phyloP scores from a whole-genome alignment of 192 early-diverging fungal genomes.

The Spizellomyces sp. region DNA sequence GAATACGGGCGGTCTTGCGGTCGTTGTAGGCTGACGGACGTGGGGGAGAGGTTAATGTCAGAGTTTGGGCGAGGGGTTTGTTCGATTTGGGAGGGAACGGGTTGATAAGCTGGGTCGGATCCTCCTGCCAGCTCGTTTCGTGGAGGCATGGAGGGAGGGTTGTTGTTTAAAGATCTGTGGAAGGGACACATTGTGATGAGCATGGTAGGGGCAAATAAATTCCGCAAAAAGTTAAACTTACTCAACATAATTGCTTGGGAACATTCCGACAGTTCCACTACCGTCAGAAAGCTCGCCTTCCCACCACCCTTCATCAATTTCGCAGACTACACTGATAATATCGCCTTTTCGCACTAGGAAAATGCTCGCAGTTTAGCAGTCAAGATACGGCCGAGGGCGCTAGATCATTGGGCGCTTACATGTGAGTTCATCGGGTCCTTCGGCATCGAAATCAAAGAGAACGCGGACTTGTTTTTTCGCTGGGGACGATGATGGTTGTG shows the following conservation, averaged over 20 bases:
- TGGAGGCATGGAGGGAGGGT: background rate
- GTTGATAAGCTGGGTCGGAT: background rate
- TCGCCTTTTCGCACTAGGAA: constrained; percentile 76
- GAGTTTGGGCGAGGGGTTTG: constrained; percentile 1
- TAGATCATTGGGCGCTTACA: constrained; percentile 25
- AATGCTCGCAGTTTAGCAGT: background rate
- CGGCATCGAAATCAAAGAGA: constrained; percentile 80
- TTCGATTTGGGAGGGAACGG: background rate
- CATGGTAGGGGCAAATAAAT: background rate
- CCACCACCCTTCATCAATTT: constrained; percentile 97
- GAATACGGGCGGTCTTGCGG: constrained; percentile 26
- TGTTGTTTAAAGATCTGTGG: background rate
- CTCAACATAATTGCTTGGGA: constrained; percentile 92
- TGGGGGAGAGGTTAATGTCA: constrained; percentile 7
- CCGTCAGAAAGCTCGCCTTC: constrained; percentile 77
- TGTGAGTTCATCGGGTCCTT: constrained; percentile 75
- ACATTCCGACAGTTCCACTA: constrained; percentile 76
- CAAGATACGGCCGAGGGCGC: background rate
- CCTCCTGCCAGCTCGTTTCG: background rate
- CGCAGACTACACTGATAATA: constrained; percentile 80
- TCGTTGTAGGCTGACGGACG: constrained; percentile 16
- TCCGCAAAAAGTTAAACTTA: constrained; percentile 39
- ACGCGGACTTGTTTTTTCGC: constrained; percentile 65
- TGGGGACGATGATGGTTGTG: constrained; percentile 19
- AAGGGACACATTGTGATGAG: background rate